phyloP scores from a whole-genome alignment of 495 filamentous ascomycete genomes.

The Hypomontagnella monticulosa region DNA sequence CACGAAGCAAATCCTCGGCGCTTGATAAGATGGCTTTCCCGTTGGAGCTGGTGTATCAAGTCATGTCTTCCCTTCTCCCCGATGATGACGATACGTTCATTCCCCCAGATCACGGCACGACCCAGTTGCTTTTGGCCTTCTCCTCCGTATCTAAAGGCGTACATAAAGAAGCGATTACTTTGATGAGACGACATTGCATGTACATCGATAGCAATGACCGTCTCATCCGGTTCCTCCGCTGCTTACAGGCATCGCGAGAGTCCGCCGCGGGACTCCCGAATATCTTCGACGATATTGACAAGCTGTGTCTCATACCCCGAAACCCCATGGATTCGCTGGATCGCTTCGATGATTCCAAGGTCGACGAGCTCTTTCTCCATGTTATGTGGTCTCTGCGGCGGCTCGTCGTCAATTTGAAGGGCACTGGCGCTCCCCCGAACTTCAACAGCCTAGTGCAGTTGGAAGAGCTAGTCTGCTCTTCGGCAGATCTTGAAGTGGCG shows the following conservation, averaged over 20 bases:
- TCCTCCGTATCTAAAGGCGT: not conserved
- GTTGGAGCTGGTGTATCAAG: slow-evolving; percentile 13
- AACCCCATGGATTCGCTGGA: not conserved
- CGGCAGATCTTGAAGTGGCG: no score
- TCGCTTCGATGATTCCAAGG: not conserved
- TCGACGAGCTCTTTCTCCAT: no score
- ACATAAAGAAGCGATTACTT: not conserved
- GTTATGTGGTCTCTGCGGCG: no score
- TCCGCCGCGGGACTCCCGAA: not conserved
- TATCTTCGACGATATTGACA: not conserved
- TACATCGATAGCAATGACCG: not conserved
- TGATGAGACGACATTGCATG: not conserved
- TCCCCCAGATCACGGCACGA: not conserved
- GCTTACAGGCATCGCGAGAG: not conserved
- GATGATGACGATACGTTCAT: not conserved
- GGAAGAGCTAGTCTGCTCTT: no score
- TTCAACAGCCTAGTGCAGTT: no score
- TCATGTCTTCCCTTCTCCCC: not conserved
- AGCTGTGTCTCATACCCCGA: not conserved
- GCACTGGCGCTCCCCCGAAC: no score
- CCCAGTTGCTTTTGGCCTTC: not conserved
- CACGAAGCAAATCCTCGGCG: no score
- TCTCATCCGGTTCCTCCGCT: not conserved
- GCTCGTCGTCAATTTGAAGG: no score
- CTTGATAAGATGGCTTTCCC: no score